Evolutionary conservation across 2,329 filamentous ascomycete genomes (phyloP).

Genomic region (Knufia petricola): DNA sequence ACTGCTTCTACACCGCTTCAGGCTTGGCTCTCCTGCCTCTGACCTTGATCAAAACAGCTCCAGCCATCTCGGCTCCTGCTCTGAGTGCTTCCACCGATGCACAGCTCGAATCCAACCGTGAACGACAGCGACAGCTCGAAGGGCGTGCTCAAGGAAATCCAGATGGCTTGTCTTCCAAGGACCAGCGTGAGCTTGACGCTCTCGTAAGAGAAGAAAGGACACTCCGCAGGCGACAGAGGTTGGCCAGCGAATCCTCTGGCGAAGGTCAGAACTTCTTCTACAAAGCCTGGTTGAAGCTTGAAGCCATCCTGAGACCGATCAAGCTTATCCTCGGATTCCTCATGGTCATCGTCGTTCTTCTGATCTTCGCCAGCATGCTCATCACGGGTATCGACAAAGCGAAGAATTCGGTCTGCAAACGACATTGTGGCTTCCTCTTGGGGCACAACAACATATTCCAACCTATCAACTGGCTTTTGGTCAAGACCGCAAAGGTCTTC

Average conservation of each 20-base stretch:
- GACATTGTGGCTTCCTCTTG: constrained; percentile 83
- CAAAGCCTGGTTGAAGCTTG: constrained; percentile 73
- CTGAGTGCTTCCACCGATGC: constrained; percentile 67
- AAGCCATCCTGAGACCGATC: constrained; percentile 74
- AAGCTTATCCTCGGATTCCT: constrained; percentile 79
- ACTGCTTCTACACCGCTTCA: constrained; percentile 77
- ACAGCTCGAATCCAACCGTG: constrained; percentile 76
- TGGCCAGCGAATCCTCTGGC: constrained; percentile 73
- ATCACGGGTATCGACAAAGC: constrained; percentile 95
- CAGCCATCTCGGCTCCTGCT: constrained; percentile 71
- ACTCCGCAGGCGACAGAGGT: constrained; percentile 74
- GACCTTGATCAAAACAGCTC: constrained; percentile 83
- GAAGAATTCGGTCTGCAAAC: constrained; percentile 86
- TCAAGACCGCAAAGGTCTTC: constrained; percentile 72
- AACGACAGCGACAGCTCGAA: constrained; percentile 85
- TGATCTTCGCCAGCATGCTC: constrained; percentile 86
- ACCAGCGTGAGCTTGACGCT: constrained; percentile 77
- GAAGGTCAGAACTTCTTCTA: constrained; percentile 46
- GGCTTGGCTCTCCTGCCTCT: constrained; percentile 84
- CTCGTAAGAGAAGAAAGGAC: constrained; percentile 86
- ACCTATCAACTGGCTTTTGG: constrained; percentile 82
- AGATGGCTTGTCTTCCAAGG: constrained; percentile 69
- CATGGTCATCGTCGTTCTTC: constrained; percentile 60
- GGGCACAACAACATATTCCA: constrained; percentile 86
- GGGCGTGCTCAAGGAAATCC: constrained; percentile 68